Evolutionary conservation across 208 protist genomes (phyloP), one percentile per base, ranked within the genome.

Genomic region (Zelonia costaricensis): DNA sequence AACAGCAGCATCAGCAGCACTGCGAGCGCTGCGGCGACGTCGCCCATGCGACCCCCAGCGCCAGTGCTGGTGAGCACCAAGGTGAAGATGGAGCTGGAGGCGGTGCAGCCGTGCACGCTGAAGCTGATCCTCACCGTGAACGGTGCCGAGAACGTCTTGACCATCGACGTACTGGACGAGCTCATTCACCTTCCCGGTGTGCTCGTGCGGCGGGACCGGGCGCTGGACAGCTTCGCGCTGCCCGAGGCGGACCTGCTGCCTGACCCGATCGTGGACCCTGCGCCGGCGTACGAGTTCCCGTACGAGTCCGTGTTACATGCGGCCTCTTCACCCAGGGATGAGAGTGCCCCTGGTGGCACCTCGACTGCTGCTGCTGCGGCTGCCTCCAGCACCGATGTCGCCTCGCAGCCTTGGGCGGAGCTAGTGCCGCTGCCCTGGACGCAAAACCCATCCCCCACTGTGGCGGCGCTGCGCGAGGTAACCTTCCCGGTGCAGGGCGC

Each of bases 381-480:
- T n/a, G 8, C 16, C 6, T 67, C 4, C 6, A 65, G 42, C 5
- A n/a, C 20, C 5, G 39, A 12, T 45, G 3, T 43, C 52, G 1
- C 12, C 52, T 2, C 36, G 18, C 2, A 42, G 31, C 30, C 49
- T 16, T 73, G 66, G 66, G 31, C 58, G n/a, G 66, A 73, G 58
- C 33, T 65, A 3, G 43, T 77, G 52, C 76, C 75, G 1, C 62
- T 87, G 42, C 79, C 88, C 8, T 94, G 88, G 85, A 86, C 78
- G 74, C 76, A 83, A 56, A 92, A 82, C 69, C 54, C 74, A 12
- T 92, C 88, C 0, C 88, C 88, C 39, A 22, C 69, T 0, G 51
- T 82, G 38, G 39, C 68, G 44, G 22, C 59, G 2, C 69, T 91
- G 33, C 79, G 88, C 22, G 88, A 92, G 44, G 31, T 44, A 10